Evolutionary conservation across 768 basidiomycete genomes (phyloP).

Genomic region (Tylopilus felleus): DNA sequence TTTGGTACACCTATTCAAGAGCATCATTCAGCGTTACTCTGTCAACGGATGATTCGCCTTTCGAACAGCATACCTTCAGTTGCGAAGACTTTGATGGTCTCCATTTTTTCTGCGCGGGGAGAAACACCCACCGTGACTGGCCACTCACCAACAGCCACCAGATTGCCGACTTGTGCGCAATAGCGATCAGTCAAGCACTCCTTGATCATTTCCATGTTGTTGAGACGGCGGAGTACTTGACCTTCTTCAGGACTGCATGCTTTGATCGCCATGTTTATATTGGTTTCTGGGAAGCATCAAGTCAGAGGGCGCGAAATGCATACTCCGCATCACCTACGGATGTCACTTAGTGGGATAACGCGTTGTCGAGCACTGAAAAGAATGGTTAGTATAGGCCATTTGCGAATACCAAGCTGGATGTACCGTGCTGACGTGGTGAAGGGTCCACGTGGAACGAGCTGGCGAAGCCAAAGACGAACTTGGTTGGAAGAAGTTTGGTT

Average conservation of each 20-base stretch:
- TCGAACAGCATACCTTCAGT: not conserved
- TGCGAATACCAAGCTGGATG: no score
- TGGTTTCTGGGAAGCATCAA: not conserved
- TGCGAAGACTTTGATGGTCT: not conserved
- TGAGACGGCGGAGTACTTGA: not conserved
- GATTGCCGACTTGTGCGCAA: not conserved
- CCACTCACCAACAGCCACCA: not conserved
- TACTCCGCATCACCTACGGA: conserved; percentile 18
- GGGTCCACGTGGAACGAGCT: no score
- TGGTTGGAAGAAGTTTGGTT: no score
- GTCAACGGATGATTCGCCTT: not conserved
- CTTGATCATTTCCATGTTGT: not conserved
- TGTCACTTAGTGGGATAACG: conserved; percentile 42
- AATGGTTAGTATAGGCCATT: no score
- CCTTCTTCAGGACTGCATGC: not conserved
- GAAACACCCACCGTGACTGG: not conserved
- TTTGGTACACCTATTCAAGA: not conserved
- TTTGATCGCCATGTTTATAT: not conserved
- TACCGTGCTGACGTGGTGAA: no score
- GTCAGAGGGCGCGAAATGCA: no score
- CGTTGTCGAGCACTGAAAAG: no score
- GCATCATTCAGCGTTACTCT: not conserved
- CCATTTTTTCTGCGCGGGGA: not conserved
- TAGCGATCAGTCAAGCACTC: not conserved
- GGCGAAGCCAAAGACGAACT: no score